phyloP scores from a whole-genome alignment of 179 eudicot genomes.

The Beta macrorhiza region DNA sequence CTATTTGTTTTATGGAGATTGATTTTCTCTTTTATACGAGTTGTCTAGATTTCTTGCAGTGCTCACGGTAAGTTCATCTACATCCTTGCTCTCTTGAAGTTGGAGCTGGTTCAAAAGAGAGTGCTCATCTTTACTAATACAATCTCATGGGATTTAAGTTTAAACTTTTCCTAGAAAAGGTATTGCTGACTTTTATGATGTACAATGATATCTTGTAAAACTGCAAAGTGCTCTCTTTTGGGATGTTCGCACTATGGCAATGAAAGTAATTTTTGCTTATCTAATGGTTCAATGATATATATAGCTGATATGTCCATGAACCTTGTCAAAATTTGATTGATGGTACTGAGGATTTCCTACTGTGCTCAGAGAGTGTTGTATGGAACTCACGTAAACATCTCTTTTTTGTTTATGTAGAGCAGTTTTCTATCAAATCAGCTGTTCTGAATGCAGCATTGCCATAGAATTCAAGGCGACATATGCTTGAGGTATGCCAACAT shows the following conservation, averaged over 20 bases:
- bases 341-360: not conserved
- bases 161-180: constrained; percentile 91
- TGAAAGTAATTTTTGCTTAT: not conserved
- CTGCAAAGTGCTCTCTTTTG: not conserved
- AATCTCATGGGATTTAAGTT: constrained; percentile 73
- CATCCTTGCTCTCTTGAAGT: constrained; percentile 81
- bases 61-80: constrained; percentile 76
- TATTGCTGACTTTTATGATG: constrained; percentile 21
- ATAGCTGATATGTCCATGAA: not conserved
- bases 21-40: constrained; percentile 1
- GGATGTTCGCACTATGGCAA: not conserved
- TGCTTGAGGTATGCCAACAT: constrained; percentile 62
- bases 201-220: not conserved
- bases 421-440: constrained; percentile 89
- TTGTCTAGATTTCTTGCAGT: constrained; percentile 72
- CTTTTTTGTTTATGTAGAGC: constrained; percentile 28
- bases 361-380: not conserved
- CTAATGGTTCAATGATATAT: not conserved
- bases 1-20: constrained; percentile 14
- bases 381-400: not conserved
- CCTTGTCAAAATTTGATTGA: not conserved
- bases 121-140: constrained; percentile 83
- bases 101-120: constrained; percentile 84
- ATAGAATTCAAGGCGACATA: constrained; percentile 91
- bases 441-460: constrained; percentile 92